Percentiles rank a stretch among this genome's conserved stretches.
Evolutionary conservation across 495 filamentous ascomycete species (phyloP).

Genomic region (Neurospora sp.): DNA sequence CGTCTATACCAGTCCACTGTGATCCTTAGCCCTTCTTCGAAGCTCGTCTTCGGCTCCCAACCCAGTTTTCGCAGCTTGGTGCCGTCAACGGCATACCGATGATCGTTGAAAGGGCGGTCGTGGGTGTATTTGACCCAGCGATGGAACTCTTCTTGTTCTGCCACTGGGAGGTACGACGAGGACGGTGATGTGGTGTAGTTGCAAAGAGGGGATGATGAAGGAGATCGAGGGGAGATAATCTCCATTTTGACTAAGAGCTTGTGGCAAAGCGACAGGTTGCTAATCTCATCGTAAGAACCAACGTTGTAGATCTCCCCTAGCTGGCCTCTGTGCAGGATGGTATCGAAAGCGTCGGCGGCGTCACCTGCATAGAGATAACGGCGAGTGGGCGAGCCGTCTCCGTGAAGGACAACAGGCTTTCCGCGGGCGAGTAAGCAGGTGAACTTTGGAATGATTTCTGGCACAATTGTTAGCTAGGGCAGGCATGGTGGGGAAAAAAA

Average conservation of each 20-base stretch:
- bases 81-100: constrained; percentile 57
- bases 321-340: constrained; percentile 58
- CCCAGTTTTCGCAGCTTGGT: constrained; percentile 54
- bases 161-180: not conserved
- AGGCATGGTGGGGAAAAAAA: not conserved
- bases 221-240: constrained; percentile 14
- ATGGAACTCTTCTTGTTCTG: constrained; percentile 26
- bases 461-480: not conserved
- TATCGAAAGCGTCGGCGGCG: constrained; percentile 68
- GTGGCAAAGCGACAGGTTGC: constrained; percentile 48
- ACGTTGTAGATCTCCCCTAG: constrained; percentile 67
- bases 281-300: constrained; percentile 55
- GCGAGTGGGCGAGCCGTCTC: constrained; percentile 55
- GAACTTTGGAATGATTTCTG: constrained; percentile 73
- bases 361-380: constrained; percentile 64
- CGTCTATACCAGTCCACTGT: constrained; percentile 62
- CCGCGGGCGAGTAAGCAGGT: constrained; percentile 48
- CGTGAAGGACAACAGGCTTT: constrained; percentile 55
- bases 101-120: constrained; percentile 67
- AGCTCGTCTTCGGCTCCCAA: constrained; percentile 53
- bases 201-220: not conserved
- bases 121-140: constrained; percentile 54
- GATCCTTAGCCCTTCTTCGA: constrained; percentile 49
- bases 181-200: not conserved
- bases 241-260: constrained; percentile 46